Base-by-base conservation (phyloP, 306 rosid genomes). In the Oxytropis ochrocephala region DNA sequence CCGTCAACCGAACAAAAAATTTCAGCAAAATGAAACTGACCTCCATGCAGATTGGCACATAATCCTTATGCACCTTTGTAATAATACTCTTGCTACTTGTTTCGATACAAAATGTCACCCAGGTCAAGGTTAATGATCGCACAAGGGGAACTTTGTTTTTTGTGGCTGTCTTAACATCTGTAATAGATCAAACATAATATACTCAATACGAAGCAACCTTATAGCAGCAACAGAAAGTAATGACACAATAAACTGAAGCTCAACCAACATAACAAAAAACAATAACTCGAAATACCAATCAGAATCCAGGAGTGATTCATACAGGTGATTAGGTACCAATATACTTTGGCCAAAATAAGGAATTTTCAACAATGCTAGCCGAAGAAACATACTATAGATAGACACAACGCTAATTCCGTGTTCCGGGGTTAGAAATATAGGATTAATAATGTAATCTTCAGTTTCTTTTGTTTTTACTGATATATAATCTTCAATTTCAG, bases 111-210 rank as follows among this genome's bases (percentile, higher is more conserved):
- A 79, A 91, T 13, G 97, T 81, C 64, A 95, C 88, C 99, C 99
- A 95, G 62, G 84, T 85, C 82, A 95, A 75, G 35, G 97, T 84
- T 65, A 74, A 69, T 4, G 99, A 95, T 47, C 99, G 95, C 66
- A 95, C 99, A 62, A 95, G 97, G 44, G 99, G 99, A 62, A 95
- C 99, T 85, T 95, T 95, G 72, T 95, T 89, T 87, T 95, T 95
- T 43, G 88, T 82, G 58, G 97, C 85, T 3, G 83, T 87, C 91
- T 41, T 91, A 64, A 95, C 68, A 78, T 95, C 99, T 95, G 95
- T 79, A 78, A 73, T 27, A 85, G 41, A 63, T 72, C 72, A 58
- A 58, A 78, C 63, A 42, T 32, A 54, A 55, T 67, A 56, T 17
- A 72, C 41, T 67, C 69, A 78, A 59, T 46, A 63, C 14, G 47